Base-by-base conservation (phyloP, 2,329 filamentous ascomycete genomes). In the Cordyceps farinosa region DNA sequence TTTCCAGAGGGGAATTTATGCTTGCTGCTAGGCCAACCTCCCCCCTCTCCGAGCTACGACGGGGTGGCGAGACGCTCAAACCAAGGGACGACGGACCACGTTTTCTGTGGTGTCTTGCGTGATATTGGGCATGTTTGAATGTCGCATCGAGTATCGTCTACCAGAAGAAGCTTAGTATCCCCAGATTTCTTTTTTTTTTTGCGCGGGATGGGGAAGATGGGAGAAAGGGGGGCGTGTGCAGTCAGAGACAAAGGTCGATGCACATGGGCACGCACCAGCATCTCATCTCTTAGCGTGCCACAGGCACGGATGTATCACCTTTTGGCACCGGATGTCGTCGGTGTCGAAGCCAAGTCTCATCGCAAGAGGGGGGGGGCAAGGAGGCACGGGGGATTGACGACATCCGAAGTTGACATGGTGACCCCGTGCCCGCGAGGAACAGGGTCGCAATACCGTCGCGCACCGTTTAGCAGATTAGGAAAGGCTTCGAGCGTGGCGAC, bases 401-500 rank as follows among this genome's bases (percentile, higher is more conserved):
- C 34, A 59, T 51, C 44, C 56, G 56, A 51, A 27, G 22, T 9
- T 40, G 56, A 40, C 45, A 50, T 10, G 34, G 45, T 36, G n/a
- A 22, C 38, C 13, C 3, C 22, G 22, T 22, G 22, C 22, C 6
- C 38, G 3, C 38, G 38, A 40, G 13, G 15, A 22, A 36, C 40
- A 45, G 29, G 17, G 42, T 56, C 30, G 29, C 40, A 36, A 6
- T n/a, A 36, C 7, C 29, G 29, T 29, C 40, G 44, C 40, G 45
- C 15, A 36, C 48, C 57, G 47, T 53, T 59, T 59, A 51, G 11
- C 34, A 3, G 32, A 61, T 61, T 34, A 44, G 57, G 57, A 52
- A 60, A 61, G 27, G 57, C 47, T 52, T 53, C 57, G 3, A 17
- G 9, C 13, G 29, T 22, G 17, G 27, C 44, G 30, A 42, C 54